Base-by-base conservation (phyloP, 2,329 filamentous ascomycete genomes). In the Penicillium fuscoglaucum region DNA sequence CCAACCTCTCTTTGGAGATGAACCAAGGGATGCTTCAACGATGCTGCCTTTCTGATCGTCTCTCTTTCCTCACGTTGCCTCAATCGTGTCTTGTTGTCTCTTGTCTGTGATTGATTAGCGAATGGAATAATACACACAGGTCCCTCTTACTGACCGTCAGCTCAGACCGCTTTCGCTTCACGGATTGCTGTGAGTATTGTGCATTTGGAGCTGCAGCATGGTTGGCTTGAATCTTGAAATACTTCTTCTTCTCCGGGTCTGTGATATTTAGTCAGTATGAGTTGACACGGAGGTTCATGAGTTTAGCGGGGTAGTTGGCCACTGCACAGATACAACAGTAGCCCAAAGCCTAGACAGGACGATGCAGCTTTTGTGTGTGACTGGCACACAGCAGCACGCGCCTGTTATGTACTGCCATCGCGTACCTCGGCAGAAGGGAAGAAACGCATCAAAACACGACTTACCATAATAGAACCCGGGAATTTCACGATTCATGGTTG, bases 151-250 rank as follows among this genome's bases (percentile, higher is more conserved):
- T 45, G 41, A 70, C 72, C 54, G 77, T 70, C 37, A 82, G 76
- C 33, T 82, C 76, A 3, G 77, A 61, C 59, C 80, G 80, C 52
- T 84, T 84, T 62, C 79, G 79, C 72, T 84, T 87, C 56, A 88
- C 83, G 7, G 80, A 80, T 46, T 83, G 78, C n/a, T 79, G 74
- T 9, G 86, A 85, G 76, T 86, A 89, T 17, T 79, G 73, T 0
- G 82, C 78, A 8, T 71, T 73, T 1, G 76, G 62, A 0, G 84
- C 80, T 0, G 84, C 84, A 17, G 79, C 79, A 60, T 80, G 76
- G 53, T 75, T 78, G 26, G 75, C 66, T 68, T 88, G 84, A 50
- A 90, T 83, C 66, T 85, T 87, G 73, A 90, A 90, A 68, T 90
- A 90, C 62, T 84, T 87, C 39, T 81, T 82, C 71, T 85, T 89